phyloP scores from a whole-genome alignment of 306 rosid species.

The Datisca glomerata region DNA sequence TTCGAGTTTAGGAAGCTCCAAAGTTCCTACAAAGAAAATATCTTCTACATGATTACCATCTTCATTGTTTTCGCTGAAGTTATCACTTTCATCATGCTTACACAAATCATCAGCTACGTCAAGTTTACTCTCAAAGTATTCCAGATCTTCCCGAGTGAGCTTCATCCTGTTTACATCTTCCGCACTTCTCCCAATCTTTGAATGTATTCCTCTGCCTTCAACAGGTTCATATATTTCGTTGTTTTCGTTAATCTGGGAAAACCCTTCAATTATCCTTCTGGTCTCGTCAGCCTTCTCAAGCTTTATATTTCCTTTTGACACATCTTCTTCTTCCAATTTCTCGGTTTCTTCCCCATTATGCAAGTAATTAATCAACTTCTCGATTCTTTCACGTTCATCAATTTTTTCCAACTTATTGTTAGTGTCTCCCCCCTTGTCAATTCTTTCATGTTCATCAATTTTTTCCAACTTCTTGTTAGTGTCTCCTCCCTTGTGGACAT shows the following conservation, averaged over 20 bases:
- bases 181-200: slow-evolving; percentile 13
- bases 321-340: slow-evolving; percentile 16
- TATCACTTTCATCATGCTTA: slow-evolving; percentile 31
- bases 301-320: slow-evolving; percentile 22
- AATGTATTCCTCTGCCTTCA: slow-evolving; percentile 9
- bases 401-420: slow-evolving; percentile 20
- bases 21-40: neutral
- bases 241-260: slow-evolving; percentile 26
- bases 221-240: slow-evolving; percentile 13
- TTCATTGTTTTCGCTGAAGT: slow-evolving; percentile 17
- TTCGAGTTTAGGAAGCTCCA: slow-evolving; percentile 17
- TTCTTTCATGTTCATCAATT: slow-evolving; percentile 18
- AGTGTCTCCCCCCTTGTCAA: no score
- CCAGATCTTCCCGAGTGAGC: slow-evolving; percentile 21
- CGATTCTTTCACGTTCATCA: slow-evolving; percentile 14
- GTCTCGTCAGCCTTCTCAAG: slow-evolving; percentile 20
- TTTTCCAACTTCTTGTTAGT: slow-evolving; percentile 20
- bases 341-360: slow-evolving; percentile 23
- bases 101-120: slow-evolving; percentile 21
- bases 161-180: slow-evolving; percentile 14
- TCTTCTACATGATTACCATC: slow-evolving; percentile 18
- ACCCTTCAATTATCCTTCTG: slow-evolving; percentile 29
- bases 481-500: slow-evolving; percentile 20
- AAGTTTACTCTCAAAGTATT: slow-evolving; percentile 16
- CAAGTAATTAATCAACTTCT: slow-evolving; percentile 16